phyloP scores from a whole-genome alignment of 1,284 basidiomycete species.

The Omphalotus olearius region DNA sequence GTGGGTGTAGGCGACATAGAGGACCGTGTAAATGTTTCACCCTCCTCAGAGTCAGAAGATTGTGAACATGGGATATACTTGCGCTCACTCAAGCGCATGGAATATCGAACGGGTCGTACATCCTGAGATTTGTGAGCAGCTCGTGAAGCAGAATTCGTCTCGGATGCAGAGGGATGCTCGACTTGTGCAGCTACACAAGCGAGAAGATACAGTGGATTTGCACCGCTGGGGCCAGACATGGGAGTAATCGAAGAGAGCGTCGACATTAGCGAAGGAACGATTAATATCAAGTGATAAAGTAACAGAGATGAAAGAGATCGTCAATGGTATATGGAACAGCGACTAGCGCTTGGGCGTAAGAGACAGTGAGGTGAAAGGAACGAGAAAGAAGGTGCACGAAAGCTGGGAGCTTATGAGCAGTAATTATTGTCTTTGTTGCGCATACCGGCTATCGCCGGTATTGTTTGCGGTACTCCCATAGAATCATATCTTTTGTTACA shows the following conservation, averaged over 20 bases:
- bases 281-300: constrained; percentile 18
- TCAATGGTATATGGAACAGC: constrained; percentile 1
- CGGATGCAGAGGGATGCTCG: constrained; percentile 16
- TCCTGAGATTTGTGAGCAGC: neutral
- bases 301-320: constrained; percentile 9
- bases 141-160: constrained; percentile 1
- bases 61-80: constrained; percentile 1
- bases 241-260: constrained; percentile 11
- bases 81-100: constrained; percentile 7
- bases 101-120: constrained; percentile 13
- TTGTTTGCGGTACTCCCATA: neutral
- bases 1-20: constrained; percentile 12
- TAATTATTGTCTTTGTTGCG: neutral
- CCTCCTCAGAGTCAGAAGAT: constrained; percentile 1
- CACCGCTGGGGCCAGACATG: constrained; percentile 3
- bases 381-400: constrained; percentile 14
- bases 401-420: neutral
- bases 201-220: constrained; percentile 34
- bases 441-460: constrained; percentile 10
- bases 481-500: constrained; percentile 2
- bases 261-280: constrained; percentile 22
- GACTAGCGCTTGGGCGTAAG: constrained; percentile 14
- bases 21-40: neutral
- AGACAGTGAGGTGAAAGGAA: constrained; percentile 15
- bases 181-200: constrained; percentile 32